phyloP scores from a whole-genome alignment of 164 flowering plant genomes.

The Sextonia rubra region DNA sequence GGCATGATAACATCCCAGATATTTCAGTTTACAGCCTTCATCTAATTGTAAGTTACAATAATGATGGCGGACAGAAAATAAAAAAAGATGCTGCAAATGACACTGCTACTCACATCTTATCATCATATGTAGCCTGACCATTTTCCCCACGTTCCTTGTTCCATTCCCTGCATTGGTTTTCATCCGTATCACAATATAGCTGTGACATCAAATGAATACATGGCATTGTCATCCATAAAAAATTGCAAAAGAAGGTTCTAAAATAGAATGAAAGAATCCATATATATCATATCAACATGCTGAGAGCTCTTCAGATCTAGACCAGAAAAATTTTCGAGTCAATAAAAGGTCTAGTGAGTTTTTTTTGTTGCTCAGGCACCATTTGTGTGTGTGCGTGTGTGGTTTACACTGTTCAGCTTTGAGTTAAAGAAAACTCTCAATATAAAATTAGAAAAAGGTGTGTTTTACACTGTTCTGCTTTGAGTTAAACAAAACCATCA shows the following conservation, averaged over 20 bases:
- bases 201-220: conserved; percentile 13
- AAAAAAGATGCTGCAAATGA: not conserved
- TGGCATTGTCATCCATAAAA: not conserved
- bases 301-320: not conserved
- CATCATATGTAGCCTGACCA: conserved; percentile 54
- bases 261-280: not conserved
- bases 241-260: not conserved
- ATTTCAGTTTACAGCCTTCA: not conserved
- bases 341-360: not conserved
- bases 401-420: too few species aligned
- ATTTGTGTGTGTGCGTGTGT: too few species aligned
- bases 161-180: conserved; percentile 65
- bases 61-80: not conserved
- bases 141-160: conserved; percentile 58
- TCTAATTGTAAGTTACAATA: not conserved
- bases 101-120: conserved; percentile 38
- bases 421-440: too few species aligned
- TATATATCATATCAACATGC: not conserved
- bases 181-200: conserved; percentile 69
- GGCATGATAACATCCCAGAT: not conserved
- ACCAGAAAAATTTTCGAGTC: not conserved
- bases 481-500: not conserved
- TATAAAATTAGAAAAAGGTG: too few species aligned
- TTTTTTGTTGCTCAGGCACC: not conserved
- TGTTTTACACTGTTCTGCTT: not conserved